A percentile compares a stretch with the other conserved stretches of the same genome.
phyloP scores from a whole-genome alignment of 208 protist species.

The Phytomonas sp. region DNA sequence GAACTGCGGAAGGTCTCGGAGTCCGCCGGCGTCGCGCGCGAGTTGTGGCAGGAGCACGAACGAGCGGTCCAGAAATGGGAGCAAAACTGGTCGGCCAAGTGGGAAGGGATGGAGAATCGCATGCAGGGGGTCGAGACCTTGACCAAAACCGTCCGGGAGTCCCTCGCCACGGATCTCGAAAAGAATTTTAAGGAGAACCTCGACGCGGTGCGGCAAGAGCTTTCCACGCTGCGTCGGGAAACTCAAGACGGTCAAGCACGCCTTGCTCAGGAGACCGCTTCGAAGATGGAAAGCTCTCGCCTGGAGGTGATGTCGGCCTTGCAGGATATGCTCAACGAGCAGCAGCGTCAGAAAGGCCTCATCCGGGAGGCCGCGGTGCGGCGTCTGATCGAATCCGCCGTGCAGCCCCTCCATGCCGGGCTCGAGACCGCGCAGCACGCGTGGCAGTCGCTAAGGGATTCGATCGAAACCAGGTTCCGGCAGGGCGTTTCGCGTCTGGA shows the following conservation, averaged over 20 bases:
- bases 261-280: neutral
- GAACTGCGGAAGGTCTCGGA: conserved; percentile 50
- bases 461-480: neutral
- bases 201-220: neutral
- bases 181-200: neutral
- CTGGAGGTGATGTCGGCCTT: neutral
- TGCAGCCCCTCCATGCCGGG: conserved; percentile 9
- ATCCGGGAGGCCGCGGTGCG: conserved; percentile 14
- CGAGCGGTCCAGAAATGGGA: neutral
- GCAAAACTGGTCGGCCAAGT: neutral
- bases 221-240: neutral
- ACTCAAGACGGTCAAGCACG: neutral
- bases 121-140: neutral
- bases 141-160: neutral
- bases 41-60: conserved; percentile 23
- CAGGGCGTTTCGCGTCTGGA: neutral
- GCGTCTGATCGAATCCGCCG: conserved; percentile 14
- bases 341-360: neutral
- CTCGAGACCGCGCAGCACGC: neutral
- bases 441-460: neutral
- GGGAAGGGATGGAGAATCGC: neutral
- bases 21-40: conserved; percentile 24
- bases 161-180: neutral
- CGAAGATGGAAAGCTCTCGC: neutral
- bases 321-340: neutral